phyloP scores from a whole-genome alignment of 1,139 yeast species.

The Blastobotrys persicus region DNA sequence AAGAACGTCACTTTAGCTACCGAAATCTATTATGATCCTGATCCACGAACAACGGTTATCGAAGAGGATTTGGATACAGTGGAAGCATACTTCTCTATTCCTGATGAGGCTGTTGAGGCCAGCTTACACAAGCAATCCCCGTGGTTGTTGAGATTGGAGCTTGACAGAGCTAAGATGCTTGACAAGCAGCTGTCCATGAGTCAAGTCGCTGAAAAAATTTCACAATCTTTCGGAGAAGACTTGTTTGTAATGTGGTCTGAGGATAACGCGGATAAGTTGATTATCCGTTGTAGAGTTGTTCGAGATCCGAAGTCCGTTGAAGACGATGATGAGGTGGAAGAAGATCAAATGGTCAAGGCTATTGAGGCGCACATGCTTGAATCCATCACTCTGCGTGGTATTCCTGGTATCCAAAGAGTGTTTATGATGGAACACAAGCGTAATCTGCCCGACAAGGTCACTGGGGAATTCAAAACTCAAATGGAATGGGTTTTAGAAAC shows the following conservation, averaged over 20 bases:
- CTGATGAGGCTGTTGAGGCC: conserved; percentile 95
- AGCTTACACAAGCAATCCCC: conserved; percentile 94
- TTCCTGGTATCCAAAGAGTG: conserved; percentile 88
- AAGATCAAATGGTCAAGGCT: conserved; percentile 92
- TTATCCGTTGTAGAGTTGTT: conserved; percentile 96
- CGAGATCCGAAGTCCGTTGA: conserved; percentile 94
- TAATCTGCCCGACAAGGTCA: conserved; percentile 63
- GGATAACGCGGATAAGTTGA: conserved; percentile 95
- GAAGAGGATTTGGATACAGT: conserved; percentile 97
- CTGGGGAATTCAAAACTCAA: conserved; percentile 84
- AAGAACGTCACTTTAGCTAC: conserved; percentile 96
- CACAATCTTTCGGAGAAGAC: conserved; percentile 91
- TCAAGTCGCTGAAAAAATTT: conserved; percentile 95
- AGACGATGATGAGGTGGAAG: conserved; percentile 93
- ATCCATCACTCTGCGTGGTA: conserved; percentile 92
- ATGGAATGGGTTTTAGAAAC: conserved; percentile 99
- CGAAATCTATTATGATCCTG: conserved; percentile 96
- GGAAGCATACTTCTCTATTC: conserved; percentile 94
- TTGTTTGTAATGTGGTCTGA: conserved; percentile 98
- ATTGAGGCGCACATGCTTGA: conserved; percentile 97
- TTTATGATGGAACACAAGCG: conserved; percentile 91
- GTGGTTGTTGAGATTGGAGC: conserved; percentile 92
- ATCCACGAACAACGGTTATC: conserved; percentile 92
- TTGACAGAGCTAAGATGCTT: conserved; percentile 98
- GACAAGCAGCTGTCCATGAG: conserved; percentile 98